A percentile compares a stretch with the other conserved stretches of the same genome.
Conservation (phyloP, 257 asterid genomes). For the Haberlea rhodopensis region DNA sequence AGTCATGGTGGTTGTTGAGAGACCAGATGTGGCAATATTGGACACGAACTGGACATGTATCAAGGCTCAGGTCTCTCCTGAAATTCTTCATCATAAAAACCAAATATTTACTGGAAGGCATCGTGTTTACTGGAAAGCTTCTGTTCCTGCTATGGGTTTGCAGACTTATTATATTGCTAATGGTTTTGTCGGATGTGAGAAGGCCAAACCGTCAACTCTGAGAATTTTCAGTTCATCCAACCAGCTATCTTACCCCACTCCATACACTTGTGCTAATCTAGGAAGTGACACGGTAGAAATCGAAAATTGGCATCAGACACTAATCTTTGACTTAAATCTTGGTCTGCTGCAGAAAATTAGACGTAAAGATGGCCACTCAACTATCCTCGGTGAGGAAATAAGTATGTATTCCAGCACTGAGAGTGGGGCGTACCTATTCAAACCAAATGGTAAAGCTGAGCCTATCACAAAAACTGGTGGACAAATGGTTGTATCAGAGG, state of each 20-base stretch:
- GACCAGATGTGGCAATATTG: slow-evolving; percentile 86
- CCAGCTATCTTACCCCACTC: slow-evolving; percentile 60
- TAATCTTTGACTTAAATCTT: slow-evolving; percentile 48
- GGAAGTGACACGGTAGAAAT: slow-evolving; percentile 63
- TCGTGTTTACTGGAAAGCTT: slow-evolving; percentile 90
- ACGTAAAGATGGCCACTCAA: slow-evolving; percentile 47
- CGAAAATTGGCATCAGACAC: slow-evolving; percentile 53
- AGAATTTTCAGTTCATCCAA: slow-evolving; percentile 42
- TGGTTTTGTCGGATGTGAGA: slow-evolving; percentile 94
- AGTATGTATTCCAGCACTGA: slow-evolving; percentile 76
- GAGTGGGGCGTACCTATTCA: slow-evolving; percentile 94
- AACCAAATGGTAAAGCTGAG: slow-evolving; percentile 78
- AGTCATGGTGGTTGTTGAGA: slow-evolving; percentile 77
- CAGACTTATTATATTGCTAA: slow-evolving; percentile 93
- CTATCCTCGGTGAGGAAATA: slow-evolving; percentile 64
- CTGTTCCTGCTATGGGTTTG: slow-evolving; percentile 89
- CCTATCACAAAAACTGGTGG: slow-evolving; percentile 60
- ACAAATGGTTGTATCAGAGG: slow-evolving; percentile 65
- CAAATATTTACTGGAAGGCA: slow-evolving; percentile 74
- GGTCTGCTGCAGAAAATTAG: slow-evolving; percentile 72
- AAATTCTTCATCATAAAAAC: slow-evolving; percentile 49
- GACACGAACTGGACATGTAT: slow-evolving; percentile 98
- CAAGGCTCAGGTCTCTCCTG: slow-evolving; percentile 94
- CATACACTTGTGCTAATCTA: slow-evolving; percentile 63
- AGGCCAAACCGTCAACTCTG: slow-evolving; percentile 78